Percentiles rank a stretch among this genome's conserved stretches.
Conservation (phyloP, 306 rosid species). For the Coriaria nepalensis region DNA sequence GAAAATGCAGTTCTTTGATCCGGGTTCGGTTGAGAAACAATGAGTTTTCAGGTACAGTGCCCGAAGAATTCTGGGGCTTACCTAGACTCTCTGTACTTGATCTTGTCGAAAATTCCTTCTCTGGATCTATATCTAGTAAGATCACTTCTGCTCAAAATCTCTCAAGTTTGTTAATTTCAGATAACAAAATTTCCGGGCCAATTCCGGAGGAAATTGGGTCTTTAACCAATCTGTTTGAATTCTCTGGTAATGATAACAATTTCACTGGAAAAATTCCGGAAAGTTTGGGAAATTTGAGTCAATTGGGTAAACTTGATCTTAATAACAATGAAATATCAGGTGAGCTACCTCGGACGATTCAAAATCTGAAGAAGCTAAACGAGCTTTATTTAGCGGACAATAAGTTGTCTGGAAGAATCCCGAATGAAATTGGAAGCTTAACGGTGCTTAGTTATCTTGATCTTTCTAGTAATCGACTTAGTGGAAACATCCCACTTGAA, state of each 20-base stretch:
- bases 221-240: constrained; percentile 26
- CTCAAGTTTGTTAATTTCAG: constrained; percentile 36
- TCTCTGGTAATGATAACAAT: constrained; percentile 33
- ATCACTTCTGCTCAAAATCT: constrained; percentile 41
- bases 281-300: constrained; percentile 29
- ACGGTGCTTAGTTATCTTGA: constrained; percentile 67
- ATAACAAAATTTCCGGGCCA: constrained; percentile 43
- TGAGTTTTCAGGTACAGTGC: constrained; percentile 50
- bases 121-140: constrained; percentile 40
- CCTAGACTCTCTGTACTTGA: constrained; percentile 43
- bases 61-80: constrained; percentile 54
- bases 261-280: constrained; percentile 41
- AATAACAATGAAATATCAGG: constrained; percentile 48
- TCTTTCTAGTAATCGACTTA: constrained; percentile 43
- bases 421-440: constrained; percentile 43
- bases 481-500: constrained; percentile 45
- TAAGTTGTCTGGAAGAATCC: constrained; percentile 35
- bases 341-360: constrained; percentile 29
- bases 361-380: constrained; percentile 35
- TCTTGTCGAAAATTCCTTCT: constrained; percentile 40
- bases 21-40: constrained; percentile 54
- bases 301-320: constrained; percentile 47
- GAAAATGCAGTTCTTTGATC: constrained; percentile 32
- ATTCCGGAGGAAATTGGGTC: constrained; percentile 45
- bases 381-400: constrained; percentile 61